Evolutionary conservation across 23 red algal genomes (phyloP).

Genomic region (Chondrus crispus): DNA sequence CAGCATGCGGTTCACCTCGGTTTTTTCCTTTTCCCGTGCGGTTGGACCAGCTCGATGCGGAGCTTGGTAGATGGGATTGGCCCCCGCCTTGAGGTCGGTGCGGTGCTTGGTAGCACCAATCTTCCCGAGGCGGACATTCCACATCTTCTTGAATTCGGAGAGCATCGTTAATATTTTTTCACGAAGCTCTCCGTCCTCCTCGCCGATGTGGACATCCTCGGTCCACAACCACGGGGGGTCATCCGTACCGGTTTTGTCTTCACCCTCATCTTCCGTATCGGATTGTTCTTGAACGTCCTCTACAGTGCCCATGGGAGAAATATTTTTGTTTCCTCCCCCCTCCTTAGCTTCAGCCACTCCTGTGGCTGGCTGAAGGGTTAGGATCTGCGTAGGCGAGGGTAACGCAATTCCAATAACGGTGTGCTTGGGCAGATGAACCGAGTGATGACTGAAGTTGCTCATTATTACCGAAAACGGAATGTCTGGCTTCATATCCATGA

Average conservation of each 20-base stretch:
- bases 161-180: background rate
- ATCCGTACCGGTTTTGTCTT: background rate
- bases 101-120: background rate
- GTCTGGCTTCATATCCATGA: slow-evolving; percentile 19
- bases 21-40: background rate
- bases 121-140: background rate
- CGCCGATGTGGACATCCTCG: background rate
- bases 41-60: background rate
- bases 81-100: background rate
- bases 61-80: background rate
- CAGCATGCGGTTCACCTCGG: background rate
- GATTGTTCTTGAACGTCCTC: background rate
- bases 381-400: background rate
- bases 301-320: background rate
- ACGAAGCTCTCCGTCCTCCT: background rate
- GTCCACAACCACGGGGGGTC: background rate
- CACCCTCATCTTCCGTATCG: background rate
- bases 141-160: background rate
- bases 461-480: background rate
- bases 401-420: background rate
- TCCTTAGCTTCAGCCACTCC: background rate
- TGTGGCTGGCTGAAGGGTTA: background rate
- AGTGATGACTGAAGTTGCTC: background rate
- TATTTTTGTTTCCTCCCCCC: background rate
- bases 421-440: slow-evolving; percentile 1